phyloP scores from a whole-genome alignment of 805 yeast species.

The Ascoidea asiatica region DNA sequence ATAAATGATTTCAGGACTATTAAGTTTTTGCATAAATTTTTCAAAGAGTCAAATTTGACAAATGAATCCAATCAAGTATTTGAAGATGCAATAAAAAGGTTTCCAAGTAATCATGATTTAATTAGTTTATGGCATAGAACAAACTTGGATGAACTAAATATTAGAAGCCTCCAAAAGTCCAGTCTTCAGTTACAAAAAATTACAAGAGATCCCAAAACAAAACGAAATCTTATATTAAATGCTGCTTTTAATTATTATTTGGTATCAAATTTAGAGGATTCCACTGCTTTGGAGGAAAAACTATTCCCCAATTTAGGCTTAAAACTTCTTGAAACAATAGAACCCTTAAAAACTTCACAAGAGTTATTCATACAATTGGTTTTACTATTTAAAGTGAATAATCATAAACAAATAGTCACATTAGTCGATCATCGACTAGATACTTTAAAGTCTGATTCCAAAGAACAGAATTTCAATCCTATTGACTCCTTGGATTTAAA shows the following conservation, averaged over 20 bases:
- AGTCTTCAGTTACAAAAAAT: conserved; percentile 8
- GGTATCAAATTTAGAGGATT: conserved; percentile 20
- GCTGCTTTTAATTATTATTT: conserved; percentile 40
- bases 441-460: conserved; percentile 19
- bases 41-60: conserved; percentile 12
- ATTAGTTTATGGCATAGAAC: conserved; percentile 6
- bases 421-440: conserved; percentile 6
- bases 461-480: conserved; percentile 18
- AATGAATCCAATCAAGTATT: conserved; percentile 20
- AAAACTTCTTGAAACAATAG: conserved; percentile 36
- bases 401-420: conserved; percentile 22
- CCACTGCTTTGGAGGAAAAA: conserved; percentile 29
- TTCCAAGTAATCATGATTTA: conserved; percentile 15
- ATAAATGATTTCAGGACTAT: conserved; percentile 17
- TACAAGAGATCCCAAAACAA: background rate
- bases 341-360: conserved; percentile 45
- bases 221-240: background rate
- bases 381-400: conserved; percentile 26
- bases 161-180: conserved; percentile 8
- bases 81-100: conserved; percentile 23
- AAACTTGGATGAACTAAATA: conserved; percentile 2
- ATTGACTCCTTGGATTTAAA: conserved; percentile 44
- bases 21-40: conserved; percentile 18
- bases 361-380: conserved; percentile 49
- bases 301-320: conserved; percentile 50